Evolutionary conservation across 352 stramenopile genomes (phyloP), one percentile per base, ranked within the genome.

Genomic region (Phytophthora macrochlamydospora): DNA sequence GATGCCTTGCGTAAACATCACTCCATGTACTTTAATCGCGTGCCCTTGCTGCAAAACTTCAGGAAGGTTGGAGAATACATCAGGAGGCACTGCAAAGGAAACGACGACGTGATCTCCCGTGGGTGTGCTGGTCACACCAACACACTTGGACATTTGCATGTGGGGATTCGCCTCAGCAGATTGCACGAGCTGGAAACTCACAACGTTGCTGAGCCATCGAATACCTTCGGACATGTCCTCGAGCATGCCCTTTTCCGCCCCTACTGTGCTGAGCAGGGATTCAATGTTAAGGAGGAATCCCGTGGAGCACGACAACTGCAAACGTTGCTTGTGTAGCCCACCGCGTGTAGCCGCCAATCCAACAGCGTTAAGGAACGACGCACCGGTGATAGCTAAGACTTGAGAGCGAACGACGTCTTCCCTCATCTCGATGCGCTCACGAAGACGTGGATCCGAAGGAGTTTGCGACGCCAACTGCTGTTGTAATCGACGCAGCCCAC

Each of bases 211-310:
- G 7, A 98, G 70, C 91, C 89, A 97, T 51, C 92, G 72, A 44
- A 95, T 64, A 28, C 89, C 91, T 44, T 95, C 91, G 4, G 79
- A 81, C 81, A 98, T 92, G 61, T 98, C 92, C 75, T 97, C 85
- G 3, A 99, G 86, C 97, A 99, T 99, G n/a, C 92, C 93, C 49
- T 98, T 91, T 71, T 99, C 97, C 50, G 94, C 96, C 13, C 95
- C 94, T 30, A 97, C 87, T 24, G 97, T 97, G 68, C 87, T 97
- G 35, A 99, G 61, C 12, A 99, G 76, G 18, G 94, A 97, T 72
- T 99, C 95, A 64, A 98, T 98, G 59, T 88, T 97, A 44, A 98
- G 75, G 24, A 98, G 69, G 48, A 94, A 97, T 0, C 89, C 89
- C 0, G 83, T 91, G 28, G 77, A 81, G 38, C 80, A 92, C 14